Evolutionary conservation across 169 alveolate genomes (phyloP).

Genomic region (Pseudocohnilembus persalinus): DNA sequence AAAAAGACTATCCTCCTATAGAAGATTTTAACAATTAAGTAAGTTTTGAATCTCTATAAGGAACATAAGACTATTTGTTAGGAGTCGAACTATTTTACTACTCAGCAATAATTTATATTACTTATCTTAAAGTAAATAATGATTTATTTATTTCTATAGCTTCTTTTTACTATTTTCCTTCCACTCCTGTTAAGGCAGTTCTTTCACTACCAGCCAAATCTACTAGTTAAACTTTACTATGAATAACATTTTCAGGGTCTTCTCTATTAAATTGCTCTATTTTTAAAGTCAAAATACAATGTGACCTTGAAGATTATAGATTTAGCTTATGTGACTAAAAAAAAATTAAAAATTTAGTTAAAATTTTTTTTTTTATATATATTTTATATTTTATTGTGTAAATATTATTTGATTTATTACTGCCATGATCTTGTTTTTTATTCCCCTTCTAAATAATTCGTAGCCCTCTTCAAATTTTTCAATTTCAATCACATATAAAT

Average conservation of each 20-base stretch:
- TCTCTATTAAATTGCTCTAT: not conserved
- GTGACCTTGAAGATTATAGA: constrained; percentile 4
- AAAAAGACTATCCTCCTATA: constrained; percentile 40
- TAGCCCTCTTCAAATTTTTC: constrained; percentile 52
- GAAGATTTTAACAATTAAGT: constrained; percentile 37
- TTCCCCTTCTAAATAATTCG: constrained; percentile 48
- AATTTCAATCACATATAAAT: constrained; percentile 56
- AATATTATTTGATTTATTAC: not conserved
- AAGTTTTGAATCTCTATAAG: constrained; percentile 48
- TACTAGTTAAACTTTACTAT: constrained; percentile 70
- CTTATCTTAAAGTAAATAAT: constrained; percentile 66
- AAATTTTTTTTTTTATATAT: no score
- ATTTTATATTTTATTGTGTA: no score
- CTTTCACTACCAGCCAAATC: constrained; percentile 90
- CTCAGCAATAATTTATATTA: not conserved
- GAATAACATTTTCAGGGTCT: constrained; percentile 16
- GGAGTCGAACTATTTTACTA: not conserved
- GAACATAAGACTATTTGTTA: constrained; percentile 1
- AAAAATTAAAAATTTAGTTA: not conserved
- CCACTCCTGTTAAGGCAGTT: constrained; percentile 65
- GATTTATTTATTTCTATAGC: constrained; percentile 87
- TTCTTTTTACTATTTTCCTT: constrained; percentile 80
- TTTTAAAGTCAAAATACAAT: constrained; percentile 13
- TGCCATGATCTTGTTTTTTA: constrained; percentile 58
- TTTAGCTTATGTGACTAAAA: constrained; percentile 4